Percentiles rank a stretch among this genome's conserved stretches.
These are phyloP conservation scores for Colletotrichum costaricense DNA, from an alignment of 2,329 filamentous ascomycete species.

Conservation along the genomic window DNA sequence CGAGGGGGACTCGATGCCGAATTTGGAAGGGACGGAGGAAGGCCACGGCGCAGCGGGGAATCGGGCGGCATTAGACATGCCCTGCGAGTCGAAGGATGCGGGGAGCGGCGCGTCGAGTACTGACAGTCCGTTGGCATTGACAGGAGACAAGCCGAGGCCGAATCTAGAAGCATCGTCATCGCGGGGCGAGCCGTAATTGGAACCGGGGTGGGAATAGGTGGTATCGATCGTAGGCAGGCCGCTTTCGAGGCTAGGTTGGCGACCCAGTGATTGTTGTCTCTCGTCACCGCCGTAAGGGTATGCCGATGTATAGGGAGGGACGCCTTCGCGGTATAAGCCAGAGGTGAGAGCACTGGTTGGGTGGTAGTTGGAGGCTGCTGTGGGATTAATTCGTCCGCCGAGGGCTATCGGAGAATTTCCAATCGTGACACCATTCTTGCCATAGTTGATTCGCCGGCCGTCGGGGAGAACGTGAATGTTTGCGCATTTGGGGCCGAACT, in stretches of 20 bases:
- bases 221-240: constrained; percentile 69
- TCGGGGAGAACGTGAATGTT: constrained; percentile 96
- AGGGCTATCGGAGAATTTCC: constrained; percentile 68
- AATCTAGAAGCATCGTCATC: constrained; percentile 70
- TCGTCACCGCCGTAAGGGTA: constrained; percentile 54
- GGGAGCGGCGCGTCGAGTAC: constrained; percentile 93
- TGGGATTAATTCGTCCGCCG: constrained; percentile 76
- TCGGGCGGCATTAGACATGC: constrained; percentile 89
- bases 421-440: constrained; percentile 75
- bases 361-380: constrained; percentile 60
- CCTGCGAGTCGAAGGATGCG: constrained; percentile 95
- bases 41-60: constrained; percentile 84
- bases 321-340: constrained; percentile 58
- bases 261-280: constrained; percentile 55
- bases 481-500: constrained; percentile 97
- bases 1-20: constrained; percentile 87
- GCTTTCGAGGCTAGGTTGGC: constrained; percentile 65
- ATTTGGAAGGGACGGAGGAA: constrained; percentile 91
- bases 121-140: constrained; percentile 78
- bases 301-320: constrained; percentile 50
- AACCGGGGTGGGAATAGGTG: constrained; percentile 65
- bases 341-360: constrained; percentile 77
- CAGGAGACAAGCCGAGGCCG: constrained; percentile 83
- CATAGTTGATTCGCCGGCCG: constrained; percentile 88
- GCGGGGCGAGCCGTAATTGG: constrained; percentile 84